These are phyloP conservation scores for Parasarocladium wereldwijsianum DNA, from an alignment of 2,329 filamentous ascomycete species.

Conservation along the genomic window DNA sequence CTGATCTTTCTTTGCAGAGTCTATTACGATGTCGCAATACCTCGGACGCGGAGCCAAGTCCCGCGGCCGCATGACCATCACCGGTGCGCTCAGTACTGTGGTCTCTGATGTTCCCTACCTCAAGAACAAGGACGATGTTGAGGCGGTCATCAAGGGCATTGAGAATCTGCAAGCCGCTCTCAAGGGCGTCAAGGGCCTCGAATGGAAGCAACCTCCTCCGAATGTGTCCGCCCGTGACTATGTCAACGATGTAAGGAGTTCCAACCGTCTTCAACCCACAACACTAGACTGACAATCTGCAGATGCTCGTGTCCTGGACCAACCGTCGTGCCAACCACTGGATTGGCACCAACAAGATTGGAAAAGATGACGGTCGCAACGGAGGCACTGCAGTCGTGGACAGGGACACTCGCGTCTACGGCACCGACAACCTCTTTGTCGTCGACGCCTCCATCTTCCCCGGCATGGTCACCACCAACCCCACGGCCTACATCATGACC, in stretches of 20 bases:
- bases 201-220: conserved; percentile 37
- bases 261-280: too few relatives aligned
- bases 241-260: conserved; percentile 31
- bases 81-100: conserved; percentile 37
- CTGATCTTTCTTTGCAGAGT: too few relatives aligned
- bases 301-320: conserved; percentile 7
- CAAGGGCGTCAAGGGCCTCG: conserved; percentile 35
- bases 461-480: conserved; percentile 54
- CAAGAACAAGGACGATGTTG: conserved; percentile 38
- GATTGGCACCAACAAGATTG: conserved; percentile 47
- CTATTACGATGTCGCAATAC: conserved; percentile 43
- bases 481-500: conserved; percentile 48
- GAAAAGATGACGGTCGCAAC: conserved; percentile 38
- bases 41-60: conserved; percentile 50
- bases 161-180: conserved; percentile 43
- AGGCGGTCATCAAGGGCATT: conserved; percentile 46
- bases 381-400: conserved; percentile 47
- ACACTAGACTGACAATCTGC: not conserved
- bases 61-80: conserved; percentile 46
- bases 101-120: conserved; percentile 47
- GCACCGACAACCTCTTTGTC: conserved; percentile 53
- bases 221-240: conserved; percentile 39
- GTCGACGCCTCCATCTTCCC: conserved; percentile 57
- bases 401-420: conserved; percentile 47
- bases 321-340: conserved; percentile 35